Conservation (phyloP, 2,329 filamentous ascomycete genomes). For the Penicillium sp. region DNA sequence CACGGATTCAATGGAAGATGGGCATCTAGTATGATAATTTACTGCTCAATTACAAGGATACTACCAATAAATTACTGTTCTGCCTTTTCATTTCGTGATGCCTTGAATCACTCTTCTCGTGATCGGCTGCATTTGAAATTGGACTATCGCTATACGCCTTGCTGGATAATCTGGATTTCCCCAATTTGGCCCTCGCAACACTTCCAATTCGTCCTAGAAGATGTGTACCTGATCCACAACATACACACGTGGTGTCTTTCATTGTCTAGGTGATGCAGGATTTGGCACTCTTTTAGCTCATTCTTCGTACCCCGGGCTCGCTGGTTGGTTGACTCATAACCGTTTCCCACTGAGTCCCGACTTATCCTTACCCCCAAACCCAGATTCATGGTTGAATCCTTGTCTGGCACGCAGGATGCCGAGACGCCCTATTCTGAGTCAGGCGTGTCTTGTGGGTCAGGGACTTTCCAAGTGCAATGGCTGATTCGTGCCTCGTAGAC, state of each 20-base stretch:
- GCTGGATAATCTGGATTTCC: not conserved
- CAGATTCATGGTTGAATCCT: conserved; percentile 2
- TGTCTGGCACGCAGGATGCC: conserved; percentile 16
- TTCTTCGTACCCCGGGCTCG: not conserved
- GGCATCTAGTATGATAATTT: conserved; percentile 4
- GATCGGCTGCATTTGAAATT: conserved; percentile 23
- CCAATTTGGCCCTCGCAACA: not conserved
- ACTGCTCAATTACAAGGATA: conserved; percentile 1
- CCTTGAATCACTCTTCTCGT: conserved; percentile 14
- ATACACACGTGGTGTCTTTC: conserved; percentile 14
- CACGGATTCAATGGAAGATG: not conserved
- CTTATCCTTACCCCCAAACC: conserved; percentile 7
- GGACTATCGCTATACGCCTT: conserved; percentile 9
- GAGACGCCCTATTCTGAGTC: conserved; percentile 9
- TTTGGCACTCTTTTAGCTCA: conserved; percentile 1
- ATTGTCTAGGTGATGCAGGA: conserved; percentile 2
- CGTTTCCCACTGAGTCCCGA: conserved; percentile 1
- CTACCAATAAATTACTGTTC: conserved; percentile 15
- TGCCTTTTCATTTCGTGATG: not conserved
- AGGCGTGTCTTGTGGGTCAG: conserved; percentile 3
- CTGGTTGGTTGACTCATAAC: conserved; percentile 19
- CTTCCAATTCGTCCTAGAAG: conserved; percentile 7
- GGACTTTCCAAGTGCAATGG: not conserved
- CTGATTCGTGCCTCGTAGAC: conserved; percentile 10
- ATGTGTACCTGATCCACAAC: conserved; percentile 12